Evolutionary conservation across 495 filamentous ascomycete genomes (phyloP).

Genomic region (Penicillium angulare): DNA sequence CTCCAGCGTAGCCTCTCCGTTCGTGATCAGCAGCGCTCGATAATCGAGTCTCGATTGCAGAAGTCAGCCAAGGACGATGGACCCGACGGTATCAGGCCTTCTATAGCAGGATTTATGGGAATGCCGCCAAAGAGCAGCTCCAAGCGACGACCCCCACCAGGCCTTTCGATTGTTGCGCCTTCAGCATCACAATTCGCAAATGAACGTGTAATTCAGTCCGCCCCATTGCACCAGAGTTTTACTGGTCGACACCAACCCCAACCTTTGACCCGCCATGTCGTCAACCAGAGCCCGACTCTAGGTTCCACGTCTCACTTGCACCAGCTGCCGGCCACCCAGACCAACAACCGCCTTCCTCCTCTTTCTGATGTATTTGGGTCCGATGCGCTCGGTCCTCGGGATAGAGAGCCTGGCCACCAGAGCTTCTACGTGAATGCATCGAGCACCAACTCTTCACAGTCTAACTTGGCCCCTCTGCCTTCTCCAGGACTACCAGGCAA

Average conservation of each 20-base stretch:
- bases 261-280: slow-evolving; percentile 76
- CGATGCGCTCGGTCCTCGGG: slow-evolving; percentile 61
- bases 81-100: slow-evolving; percentile 57
- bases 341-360: slow-evolving; percentile 88
- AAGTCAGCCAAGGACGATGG: slow-evolving; percentile 76
- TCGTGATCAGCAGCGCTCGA: slow-evolving; percentile 87
- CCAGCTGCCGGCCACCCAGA: slow-evolving; percentile 83
- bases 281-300: slow-evolving; percentile 82
- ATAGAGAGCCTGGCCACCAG: slow-evolving; percentile 38
- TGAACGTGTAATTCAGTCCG: slow-evolving; percentile 95
- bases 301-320: slow-evolving; percentile 89
- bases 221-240: slow-evolving; percentile 92
- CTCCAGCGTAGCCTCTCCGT: slow-evolving; percentile 91
- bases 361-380: slow-evolving; percentile 91
- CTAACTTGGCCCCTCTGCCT: slow-evolving; percentile 62
- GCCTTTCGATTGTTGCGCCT: slow-evolving; percentile 91
- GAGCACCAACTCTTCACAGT: slow-evolving; percentile 65
- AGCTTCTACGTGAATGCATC: slow-evolving; percentile 47
- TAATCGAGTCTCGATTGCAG: slow-evolving; percentile 90
- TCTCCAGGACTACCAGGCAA: slow-evolving; percentile 65
- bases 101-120: slow-evolving; percentile 50
- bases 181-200: slow-evolving; percentile 94
- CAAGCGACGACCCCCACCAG: slow-evolving; percentile 80
- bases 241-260: slow-evolving; percentile 84
- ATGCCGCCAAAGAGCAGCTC: slow-evolving; percentile 61